Base-by-base conservation (phyloP, 2,329 filamentous ascomycete genomes). In the Setomelanomma holmii region DNA sequence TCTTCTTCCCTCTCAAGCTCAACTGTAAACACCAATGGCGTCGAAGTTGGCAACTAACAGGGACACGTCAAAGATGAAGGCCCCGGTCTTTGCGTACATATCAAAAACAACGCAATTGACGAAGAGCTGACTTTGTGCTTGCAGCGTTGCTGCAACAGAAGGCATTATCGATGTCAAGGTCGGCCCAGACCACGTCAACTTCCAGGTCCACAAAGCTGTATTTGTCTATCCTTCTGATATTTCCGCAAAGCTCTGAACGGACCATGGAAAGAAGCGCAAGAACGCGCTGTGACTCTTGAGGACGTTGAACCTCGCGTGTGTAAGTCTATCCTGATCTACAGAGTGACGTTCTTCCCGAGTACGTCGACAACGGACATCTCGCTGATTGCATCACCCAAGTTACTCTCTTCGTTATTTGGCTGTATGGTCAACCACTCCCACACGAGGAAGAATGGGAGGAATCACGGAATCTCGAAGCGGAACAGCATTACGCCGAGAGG, bases 191-290 rank as follows among this genome's bases (percentile, higher is more conserved):
- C 30, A 21, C 3, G 49, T 20, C n/a, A 49, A 34, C 11, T 60
- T 51, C 38, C 10, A 45, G 7, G 35, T 59, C 4, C 59, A 65
- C 42, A 55, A 56, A 27, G 40, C 24, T 3, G 16, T 63, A 1
- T 40, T 67, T 0, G 33, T 17, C 4, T 36, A 55, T 10, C 48
- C 58, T 16, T 60, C 57, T 0, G 55, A 50, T 65, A 58, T 40
- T 66, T 63, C 33, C 39, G 49, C 10, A 54, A 50, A 1, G 59
- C 61, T 3, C 35, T 64, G 5, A 33, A 33, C 7, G 49, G 58
- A 7, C 30, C 42, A 4, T 63, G 60, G 51, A 47, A 34, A 16
- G 50, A 64, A 33, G 44, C 42, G 4, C 5, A 47, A 22, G 53
- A 60, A 2, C 19, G 49, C 4, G 14, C 22, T 3, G 17, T 55